Base-by-base conservation (phyloP, 805 yeast species). In the Nakazawaea populi region DNA sequence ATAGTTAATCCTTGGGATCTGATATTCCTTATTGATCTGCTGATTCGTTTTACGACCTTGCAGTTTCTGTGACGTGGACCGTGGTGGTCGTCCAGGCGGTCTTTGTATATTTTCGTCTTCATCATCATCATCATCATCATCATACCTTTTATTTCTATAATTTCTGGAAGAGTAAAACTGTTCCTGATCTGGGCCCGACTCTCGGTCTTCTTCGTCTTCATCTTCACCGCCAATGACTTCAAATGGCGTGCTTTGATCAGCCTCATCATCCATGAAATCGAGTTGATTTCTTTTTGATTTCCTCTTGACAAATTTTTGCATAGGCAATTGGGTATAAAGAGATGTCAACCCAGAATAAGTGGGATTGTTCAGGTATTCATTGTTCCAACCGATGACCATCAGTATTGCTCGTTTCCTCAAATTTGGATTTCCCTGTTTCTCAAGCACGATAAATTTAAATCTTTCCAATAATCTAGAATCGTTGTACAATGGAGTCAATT, bases 381-480 rank as follows among this genome's bases (percentile, higher is more conserved):
- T 60, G 44, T 77, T 70, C 98, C 98, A 92, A 6, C 81, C 79
- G 24, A 73, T 53, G 8, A 87, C 82, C 62, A 87, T 70, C 2
- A 67, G 63, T 27, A 74, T 68, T 18, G 79, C 73, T 53, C 73
- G 72, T 54, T 71, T 70, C 55, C 76, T 73, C 34, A 86, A 79
- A 42, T 58, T 61, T 7, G 66, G 65, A 56, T 68, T 71, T 45
- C 62, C 74, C 60, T 51, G 60, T 35, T 59, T 56, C 24, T 72
- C 84, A 65, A 54, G 54, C 10, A 70, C 69, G 7, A 77, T 68
- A n/a, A 73, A 66, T 37, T 74, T 74, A 56, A 90, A 71, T 40
- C 89, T 76, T 40, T 85, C 89, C 28, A 83, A 63, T 42, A 90
- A 69, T 62, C 79, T 83, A 36, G 76, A 75, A 66, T 90, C 97